Conservation (phyloP, 2,329 filamentous ascomycete genomes). For the Botrytis elliptica region DNA sequence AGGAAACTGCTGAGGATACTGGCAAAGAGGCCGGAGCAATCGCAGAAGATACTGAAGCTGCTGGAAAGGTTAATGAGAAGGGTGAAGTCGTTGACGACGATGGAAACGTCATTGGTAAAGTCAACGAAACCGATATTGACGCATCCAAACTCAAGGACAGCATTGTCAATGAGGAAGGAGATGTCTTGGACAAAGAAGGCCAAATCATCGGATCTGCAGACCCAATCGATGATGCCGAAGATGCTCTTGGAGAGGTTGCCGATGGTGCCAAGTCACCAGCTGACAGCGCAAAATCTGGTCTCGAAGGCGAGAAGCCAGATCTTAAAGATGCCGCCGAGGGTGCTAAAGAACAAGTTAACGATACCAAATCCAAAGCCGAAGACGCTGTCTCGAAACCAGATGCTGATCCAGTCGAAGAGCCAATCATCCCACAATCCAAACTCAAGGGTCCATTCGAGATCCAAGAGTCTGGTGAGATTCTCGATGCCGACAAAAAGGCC, state of each 20-base stretch:
- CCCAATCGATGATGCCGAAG: background rate
- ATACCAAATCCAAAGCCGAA: background rate
- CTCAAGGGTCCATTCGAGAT: constrained; percentile 20
- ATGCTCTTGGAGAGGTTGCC: constrained; percentile 16
- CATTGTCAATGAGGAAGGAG: constrained; percentile 44
- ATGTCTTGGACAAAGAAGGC: constrained; percentile 55
- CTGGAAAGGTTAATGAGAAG: constrained; percentile 44
- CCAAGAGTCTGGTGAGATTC: constrained; percentile 17
- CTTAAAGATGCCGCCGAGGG: constrained; percentile 21
- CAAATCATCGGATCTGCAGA: constrained; percentile 44
- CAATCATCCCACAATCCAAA: constrained; percentile 15
- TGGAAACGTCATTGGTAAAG: constrained; percentile 53
- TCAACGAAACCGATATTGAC: constrained; percentile 59
- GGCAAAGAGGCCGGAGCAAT: background rate
- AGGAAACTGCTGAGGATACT: background rate
- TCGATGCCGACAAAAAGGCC: constrained; percentile 15
- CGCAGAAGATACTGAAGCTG: constrained; percentile 18
- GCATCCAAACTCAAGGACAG: constrained; percentile 50
- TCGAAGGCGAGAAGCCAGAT: constrained; percentile 36
- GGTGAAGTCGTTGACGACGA: constrained; percentile 54
- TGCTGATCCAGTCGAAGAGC: constrained; percentile 5
- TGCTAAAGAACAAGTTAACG: background rate
- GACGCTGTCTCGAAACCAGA: constrained; percentile 40
- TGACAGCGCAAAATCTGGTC: constrained; percentile 19
- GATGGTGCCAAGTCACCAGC: constrained; percentile 24